phyloP scores from a whole-genome alignment of 768 basidiomycete species.

The Neoboletus brunneissimus region DNA sequence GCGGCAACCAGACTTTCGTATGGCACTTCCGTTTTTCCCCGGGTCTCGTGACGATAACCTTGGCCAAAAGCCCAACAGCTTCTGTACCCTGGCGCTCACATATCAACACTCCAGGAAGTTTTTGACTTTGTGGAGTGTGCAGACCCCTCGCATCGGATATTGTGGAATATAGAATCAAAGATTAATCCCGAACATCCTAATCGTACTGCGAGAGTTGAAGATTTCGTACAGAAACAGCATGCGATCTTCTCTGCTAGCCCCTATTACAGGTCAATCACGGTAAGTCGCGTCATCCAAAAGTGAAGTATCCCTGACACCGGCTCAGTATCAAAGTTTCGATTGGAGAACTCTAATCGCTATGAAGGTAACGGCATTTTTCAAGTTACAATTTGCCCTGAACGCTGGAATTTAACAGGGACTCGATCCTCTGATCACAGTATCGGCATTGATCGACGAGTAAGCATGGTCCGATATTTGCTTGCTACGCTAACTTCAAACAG shows the following conservation, averaged over 20 bases:
- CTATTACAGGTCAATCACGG: conserved; percentile 64
- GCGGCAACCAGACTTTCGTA: conserved; percentile 58
- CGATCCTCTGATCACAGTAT: conserved; percentile 54
- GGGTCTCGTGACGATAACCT: background rate
- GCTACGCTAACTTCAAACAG: conserved; percentile 24
- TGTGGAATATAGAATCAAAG: conserved; percentile 81
- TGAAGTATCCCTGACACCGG: background rate
- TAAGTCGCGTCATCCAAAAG: conserved; percentile 29
- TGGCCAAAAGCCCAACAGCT: conserved; percentile 52
- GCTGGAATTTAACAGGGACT: conserved; percentile 38
- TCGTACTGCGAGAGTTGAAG: conserved; percentile 50
- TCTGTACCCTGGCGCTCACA: conserved; percentile 63
- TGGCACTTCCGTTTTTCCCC: conserved; percentile 19
- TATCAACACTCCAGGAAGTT: conserved; percentile 70
- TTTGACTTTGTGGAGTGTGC: conserved; percentile 76
- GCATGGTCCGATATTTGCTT: conserved; percentile 16
- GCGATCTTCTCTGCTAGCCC: conserved; percentile 54
- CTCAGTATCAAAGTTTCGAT: conserved; percentile 77
- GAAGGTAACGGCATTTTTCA: conserved; percentile 43
- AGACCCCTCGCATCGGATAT: conserved; percentile 58
- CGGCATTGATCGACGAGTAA: conserved; percentile 67
- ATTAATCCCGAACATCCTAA: conserved; percentile 54
- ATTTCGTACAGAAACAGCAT: conserved; percentile 63
- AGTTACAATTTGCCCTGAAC: background rate
- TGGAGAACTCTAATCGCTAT: conserved; percentile 74